phyloP scores from a whole-genome alignment of 805 yeast genomes.

The Suhomyces kilbournensis region DNA sequence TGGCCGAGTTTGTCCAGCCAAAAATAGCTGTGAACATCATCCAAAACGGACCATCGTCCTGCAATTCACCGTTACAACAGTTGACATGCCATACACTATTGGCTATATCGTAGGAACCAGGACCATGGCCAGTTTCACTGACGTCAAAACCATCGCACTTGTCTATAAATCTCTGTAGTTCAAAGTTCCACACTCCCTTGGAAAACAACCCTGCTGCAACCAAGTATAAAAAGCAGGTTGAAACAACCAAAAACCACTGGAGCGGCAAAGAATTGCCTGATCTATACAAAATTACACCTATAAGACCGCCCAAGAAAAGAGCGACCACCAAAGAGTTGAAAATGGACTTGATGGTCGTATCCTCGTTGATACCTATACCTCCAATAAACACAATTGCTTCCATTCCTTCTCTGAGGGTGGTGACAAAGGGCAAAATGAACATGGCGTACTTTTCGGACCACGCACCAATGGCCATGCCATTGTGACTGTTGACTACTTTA shows the following conservation, averaged over 20 bases:
- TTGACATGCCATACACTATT: constrained; percentile 90
- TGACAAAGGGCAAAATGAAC: constrained; percentile 76
- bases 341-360: constrained; percentile 34
- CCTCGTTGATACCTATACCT: constrained; percentile 59
- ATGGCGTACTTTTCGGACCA: constrained; percentile 59
- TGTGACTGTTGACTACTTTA: constrained; percentile 12
- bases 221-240: constrained; percentile 77
- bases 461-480: constrained; percentile 1
- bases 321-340: constrained; percentile 65
- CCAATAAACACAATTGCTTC: constrained; percentile 92
- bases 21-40: constrained; percentile 84
- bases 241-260: constrained; percentile 66
- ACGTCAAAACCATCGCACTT: constrained; percentile 80
- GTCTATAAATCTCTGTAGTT: constrained; percentile 70
- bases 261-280: constrained; percentile 79
- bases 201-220: constrained; percentile 87
- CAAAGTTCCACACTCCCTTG: constrained; percentile 88
- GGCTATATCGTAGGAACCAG: constrained; percentile 83
- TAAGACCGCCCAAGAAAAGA: constrained; percentile 51
- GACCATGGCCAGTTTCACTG: constrained; percentile 87
- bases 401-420: constrained; percentile 84
- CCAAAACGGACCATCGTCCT: constrained; percentile 79
- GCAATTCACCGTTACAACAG: constrained; percentile 78
- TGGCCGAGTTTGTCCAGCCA: constrained; percentile 95
- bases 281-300: constrained; percentile 67